Percentiles rank a stretch among this genome's conserved stretches.
phyloP scores from a whole-genome alignment of 2,329 filamentous ascomycete species.

The Paecilomyces formosus region DNA sequence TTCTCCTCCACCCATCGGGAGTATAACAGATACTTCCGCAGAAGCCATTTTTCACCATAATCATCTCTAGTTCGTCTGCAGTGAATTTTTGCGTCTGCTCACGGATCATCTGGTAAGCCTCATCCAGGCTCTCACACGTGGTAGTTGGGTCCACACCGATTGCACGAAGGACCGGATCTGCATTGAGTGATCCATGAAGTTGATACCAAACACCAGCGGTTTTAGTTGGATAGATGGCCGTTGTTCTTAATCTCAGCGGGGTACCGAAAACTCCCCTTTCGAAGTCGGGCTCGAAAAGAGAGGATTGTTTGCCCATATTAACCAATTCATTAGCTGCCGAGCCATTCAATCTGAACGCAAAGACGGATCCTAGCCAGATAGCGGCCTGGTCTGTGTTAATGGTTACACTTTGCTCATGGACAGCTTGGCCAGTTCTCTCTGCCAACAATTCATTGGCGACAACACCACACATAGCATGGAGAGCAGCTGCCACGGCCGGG shows the following conservation, averaged over 20 bases:
- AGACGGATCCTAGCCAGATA: background rate
- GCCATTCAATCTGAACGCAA: background rate
- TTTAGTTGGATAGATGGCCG: conserved; percentile 44
- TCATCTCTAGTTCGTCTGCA: conserved; percentile 37
- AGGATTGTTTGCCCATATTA: background rate
- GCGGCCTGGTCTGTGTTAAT: background rate
- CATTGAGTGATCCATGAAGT: conserved; percentile 44
- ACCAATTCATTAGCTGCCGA: background rate
- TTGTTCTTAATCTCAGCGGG: conserved; percentile 33
- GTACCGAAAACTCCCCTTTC: background rate
- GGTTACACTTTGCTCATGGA: background rate
- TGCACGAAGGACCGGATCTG: conserved; percentile 35
- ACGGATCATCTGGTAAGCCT: background rate
- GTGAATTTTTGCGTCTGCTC: conserved; percentile 24
- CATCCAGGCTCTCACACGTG: background rate
- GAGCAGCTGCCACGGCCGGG: conserved; percentile 32
- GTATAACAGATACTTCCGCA: conserved; percentile 41
- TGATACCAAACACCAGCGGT: conserved; percentile 42
- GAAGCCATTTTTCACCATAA: conserved; percentile 34
- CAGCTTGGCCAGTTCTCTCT: background rate
- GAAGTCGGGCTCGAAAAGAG: background rate
- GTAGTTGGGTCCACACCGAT: conserved; percentile 36
- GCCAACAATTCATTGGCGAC: conserved; percentile 34
- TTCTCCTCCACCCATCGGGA: conserved; percentile 37
- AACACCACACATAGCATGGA: conserved; percentile 39